These are phyloP conservation scores for Phytopythium aichiense DNA, from an alignment of 352 stramenopile genomes.

Conservation along the genomic window DNA sequence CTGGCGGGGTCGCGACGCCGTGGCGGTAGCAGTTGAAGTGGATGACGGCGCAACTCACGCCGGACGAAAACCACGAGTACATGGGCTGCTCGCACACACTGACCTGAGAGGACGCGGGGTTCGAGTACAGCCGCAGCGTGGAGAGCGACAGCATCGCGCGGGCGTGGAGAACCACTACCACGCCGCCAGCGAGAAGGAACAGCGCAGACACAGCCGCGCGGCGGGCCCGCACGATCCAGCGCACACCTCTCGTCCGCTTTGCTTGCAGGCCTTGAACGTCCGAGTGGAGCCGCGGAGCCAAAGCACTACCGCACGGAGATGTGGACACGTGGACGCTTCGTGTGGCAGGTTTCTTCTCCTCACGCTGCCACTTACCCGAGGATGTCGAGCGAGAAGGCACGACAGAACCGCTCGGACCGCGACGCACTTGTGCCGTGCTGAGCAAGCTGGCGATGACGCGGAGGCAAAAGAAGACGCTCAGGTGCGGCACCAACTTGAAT, in stretches of 20 bases:
- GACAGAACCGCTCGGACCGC: not conserved
- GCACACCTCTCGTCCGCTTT: not conserved
- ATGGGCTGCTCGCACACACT: conserved; percentile 25
- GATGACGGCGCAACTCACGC: conserved; percentile 31
- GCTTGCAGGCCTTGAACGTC: not conserved
- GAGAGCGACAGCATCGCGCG: not conserved
- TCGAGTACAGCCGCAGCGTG: not conserved
- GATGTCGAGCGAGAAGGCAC: not conserved
- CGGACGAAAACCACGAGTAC: conserved; percentile 32
- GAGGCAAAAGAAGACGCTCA: conserved; percentile 30
- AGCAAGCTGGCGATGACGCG: conserved; percentile 20
- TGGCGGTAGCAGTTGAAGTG: conserved; percentile 31
- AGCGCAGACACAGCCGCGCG: not conserved
- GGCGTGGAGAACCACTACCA: not conserved
- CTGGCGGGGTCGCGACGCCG: conserved; percentile 6
- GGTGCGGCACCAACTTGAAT: conserved; percentile 28
- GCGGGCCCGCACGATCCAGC: not conserved
- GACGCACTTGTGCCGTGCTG: not conserved
- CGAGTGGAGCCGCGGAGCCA: not conserved
- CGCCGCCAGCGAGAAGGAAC: not conserved
- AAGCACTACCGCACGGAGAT: not conserved
- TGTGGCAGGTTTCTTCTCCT: not conserved
- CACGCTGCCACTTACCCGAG: not conserved
- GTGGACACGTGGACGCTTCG: not conserved
- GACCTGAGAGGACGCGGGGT: not conserved